Percentiles rank a stretch among this genome's conserved stretches.
phyloP scores from a whole-genome alignment of 768 basidiomycete genomes.

The Suillus subluteus region DNA sequence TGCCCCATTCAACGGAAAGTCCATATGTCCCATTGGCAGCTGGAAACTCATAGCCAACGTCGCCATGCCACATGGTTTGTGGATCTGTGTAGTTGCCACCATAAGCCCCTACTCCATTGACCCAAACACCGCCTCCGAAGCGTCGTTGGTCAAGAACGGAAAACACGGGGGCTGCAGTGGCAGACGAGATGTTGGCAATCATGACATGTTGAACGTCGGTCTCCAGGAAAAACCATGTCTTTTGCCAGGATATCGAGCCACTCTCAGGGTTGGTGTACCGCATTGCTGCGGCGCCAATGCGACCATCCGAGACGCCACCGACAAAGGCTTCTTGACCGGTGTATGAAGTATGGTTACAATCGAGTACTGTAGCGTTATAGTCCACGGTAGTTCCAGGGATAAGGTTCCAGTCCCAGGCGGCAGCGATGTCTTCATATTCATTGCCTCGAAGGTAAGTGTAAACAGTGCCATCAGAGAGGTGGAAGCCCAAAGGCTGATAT shows the following conservation, averaged over 20 bases:
- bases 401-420: conserved; percentile 78
- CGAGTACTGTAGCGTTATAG: conserved; percentile 57
- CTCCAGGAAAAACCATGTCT: conserved; percentile 75
- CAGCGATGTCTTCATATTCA: conserved; percentile 76
- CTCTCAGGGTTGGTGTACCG: conserved; percentile 69
- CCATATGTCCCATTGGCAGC: conserved; percentile 24
- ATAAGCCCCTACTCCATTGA: conserved; percentile 39
- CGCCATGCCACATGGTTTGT: conserved; percentile 63
- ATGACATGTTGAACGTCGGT: conserved; percentile 66
- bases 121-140: conserved; percentile 44
- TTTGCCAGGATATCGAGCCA: conserved; percentile 58
- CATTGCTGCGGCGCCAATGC: conserved; percentile 62
- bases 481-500: conserved; percentile 62
- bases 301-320: conserved; percentile 65
- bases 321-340: conserved; percentile 61
- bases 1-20: conserved; percentile 47
- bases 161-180: conserved; percentile 50
- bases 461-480: conserved; percentile 65
- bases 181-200: conserved; percentile 53
- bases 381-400: conserved; percentile 75
- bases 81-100: conserved; percentile 17
- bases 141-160: conserved; percentile 71
- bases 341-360: conserved; percentile 45
- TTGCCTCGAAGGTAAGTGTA: conserved; percentile 67
- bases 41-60: conserved; percentile 62